These are phyloP conservation scores for Afroboletus lepidellus DNA, from an alignment of 1,284 basidiomycete genomes.

Conservation along the genomic window DNA sequence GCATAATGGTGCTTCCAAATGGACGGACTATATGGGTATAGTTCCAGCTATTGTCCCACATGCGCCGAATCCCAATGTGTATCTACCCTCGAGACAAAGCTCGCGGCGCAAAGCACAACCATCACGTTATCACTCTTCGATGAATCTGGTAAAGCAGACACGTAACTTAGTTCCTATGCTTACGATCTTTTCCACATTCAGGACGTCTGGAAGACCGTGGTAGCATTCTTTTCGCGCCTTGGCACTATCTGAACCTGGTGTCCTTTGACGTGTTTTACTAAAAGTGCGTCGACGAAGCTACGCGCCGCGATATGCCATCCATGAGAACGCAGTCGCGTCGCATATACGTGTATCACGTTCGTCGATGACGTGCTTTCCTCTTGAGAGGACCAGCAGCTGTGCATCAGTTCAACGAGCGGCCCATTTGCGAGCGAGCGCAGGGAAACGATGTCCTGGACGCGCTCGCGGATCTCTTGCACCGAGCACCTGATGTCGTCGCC, in stretches of 20 bases:
- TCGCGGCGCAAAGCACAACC: too few species aligned
- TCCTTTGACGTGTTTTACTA: background rate
- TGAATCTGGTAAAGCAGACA: background rate
- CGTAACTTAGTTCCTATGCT: background rate
- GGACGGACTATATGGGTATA: too few species aligned
- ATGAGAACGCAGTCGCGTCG: background rate
- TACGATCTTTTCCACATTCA: background rate
- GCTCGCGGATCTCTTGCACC: slow-evolving; percentile 28
- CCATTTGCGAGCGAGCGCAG: slow-evolving; percentile 23
- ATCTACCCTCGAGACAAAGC: background rate
- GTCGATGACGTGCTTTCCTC: background rate
- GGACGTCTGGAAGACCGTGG: background rate
- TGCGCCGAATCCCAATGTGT: too few species aligned
- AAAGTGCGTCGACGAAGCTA: background rate
- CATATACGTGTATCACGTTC: background rate
- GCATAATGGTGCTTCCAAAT: too few species aligned
- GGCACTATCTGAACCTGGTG: background rate
- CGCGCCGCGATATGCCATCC: background rate
- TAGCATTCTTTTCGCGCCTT: background rate
- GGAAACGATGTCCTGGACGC: slow-evolving; percentile 25
- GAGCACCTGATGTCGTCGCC: slow-evolving; percentile 25
- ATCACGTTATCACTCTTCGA: background rate
- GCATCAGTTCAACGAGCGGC: slow-evolving; percentile 12
- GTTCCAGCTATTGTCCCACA: too few species aligned
- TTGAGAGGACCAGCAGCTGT: background rate